A percentile compares a stretch with the other conserved stretches of the same genome.
phyloP scores from a whole-genome alignment of 495 filamentous ascomycete species.

The Aspergillus sparsus region DNA sequence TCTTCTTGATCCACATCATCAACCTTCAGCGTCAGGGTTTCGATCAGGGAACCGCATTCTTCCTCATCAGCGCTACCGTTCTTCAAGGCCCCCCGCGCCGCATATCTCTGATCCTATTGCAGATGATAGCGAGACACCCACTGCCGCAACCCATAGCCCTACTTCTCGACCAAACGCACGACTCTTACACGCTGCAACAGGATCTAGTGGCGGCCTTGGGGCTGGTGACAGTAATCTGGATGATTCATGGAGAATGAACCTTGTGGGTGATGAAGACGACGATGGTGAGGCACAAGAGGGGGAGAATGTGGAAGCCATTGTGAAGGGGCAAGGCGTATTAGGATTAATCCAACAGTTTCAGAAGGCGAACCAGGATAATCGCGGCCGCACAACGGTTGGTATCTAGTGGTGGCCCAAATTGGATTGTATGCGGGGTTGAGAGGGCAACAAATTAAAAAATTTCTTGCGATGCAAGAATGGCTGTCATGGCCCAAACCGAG shows the following conservation, averaged over 20 bases:
- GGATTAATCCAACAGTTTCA: slow-evolving; percentile 89
- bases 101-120: slow-evolving; percentile 42
- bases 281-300: slow-evolving; percentile 49
- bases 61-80: slow-evolving; percentile 55
- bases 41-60: slow-evolving; percentile 41
- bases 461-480: not conserved
- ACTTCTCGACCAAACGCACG: slow-evolving; percentile 22
- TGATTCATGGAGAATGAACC: slow-evolving; percentile 65
- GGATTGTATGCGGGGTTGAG: slow-evolving; percentile 3
- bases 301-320: slow-evolving; percentile 52
- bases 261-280: slow-evolving; percentile 48
- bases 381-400: slow-evolving; percentile 42
- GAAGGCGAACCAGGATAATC: slow-evolving; percentile 72
- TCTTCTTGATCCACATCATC: slow-evolving; percentile 83
- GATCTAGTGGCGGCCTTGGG: slow-evolving; percentile 47
- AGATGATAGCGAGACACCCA: slow-evolving; percentile 43
- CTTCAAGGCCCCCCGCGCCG: slow-evolving; percentile 37
- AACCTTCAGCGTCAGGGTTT: slow-evolving; percentile 63
- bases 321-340: slow-evolving; percentile 63
- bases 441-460: not conserved
- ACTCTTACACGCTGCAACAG: slow-evolving; percentile 28
- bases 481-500: too few relatives aligned
- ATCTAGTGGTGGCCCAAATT: slow-evolving; percentile 24
- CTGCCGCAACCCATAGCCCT: slow-evolving; percentile 29
- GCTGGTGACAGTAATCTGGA: slow-evolving; percentile 60